Evolutionary conservation across 192 early-diverging fungal species (phyloP).

Genomic region (Rhizophagus sp.): DNA sequence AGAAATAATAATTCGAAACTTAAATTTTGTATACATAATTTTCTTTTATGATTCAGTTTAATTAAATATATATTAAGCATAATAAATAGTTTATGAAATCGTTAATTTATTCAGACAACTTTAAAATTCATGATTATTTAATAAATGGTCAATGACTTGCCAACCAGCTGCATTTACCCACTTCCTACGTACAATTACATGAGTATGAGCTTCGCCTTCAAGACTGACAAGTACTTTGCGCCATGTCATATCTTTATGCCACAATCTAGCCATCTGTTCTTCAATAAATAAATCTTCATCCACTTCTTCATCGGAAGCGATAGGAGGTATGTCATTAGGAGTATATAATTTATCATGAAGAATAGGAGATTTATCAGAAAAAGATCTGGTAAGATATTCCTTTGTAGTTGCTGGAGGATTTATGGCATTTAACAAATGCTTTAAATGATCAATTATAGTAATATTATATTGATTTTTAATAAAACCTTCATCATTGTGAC

Average conservation of each 20-base stretch:
- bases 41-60: background rate
- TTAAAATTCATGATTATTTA: constrained; percentile 39
- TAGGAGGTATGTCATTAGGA: background rate
- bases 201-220: constrained; percentile 46
- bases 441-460: constrained; percentile 29
- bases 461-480: background rate
- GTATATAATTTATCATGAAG: constrained; percentile 32
- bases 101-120: background rate
- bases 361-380: constrained; percentile 33
- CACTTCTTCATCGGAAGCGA: background rate
- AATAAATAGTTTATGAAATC: too few species aligned
- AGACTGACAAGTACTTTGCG: constrained; percentile 50
- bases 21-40: background rate
- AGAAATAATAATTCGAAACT: background rate
- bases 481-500: constrained; percentile 37
- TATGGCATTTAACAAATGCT: constrained; percentile 20
- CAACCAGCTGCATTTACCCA: constrained; percentile 46
- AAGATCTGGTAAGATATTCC: constrained; percentile 30
- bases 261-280: constrained; percentile 37
- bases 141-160: constrained; percentile 44
- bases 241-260: constrained; percentile 47
- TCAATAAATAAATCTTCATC: constrained; percentile 9
- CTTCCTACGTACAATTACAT: constrained; percentile 50
- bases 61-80: too few species aligned
- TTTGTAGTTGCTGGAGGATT: constrained; percentile 25